These are phyloP conservation scores for Amaranthus palmeri DNA, from an alignment of 148 eudicot species.

Conservation along the genomic window DNA sequence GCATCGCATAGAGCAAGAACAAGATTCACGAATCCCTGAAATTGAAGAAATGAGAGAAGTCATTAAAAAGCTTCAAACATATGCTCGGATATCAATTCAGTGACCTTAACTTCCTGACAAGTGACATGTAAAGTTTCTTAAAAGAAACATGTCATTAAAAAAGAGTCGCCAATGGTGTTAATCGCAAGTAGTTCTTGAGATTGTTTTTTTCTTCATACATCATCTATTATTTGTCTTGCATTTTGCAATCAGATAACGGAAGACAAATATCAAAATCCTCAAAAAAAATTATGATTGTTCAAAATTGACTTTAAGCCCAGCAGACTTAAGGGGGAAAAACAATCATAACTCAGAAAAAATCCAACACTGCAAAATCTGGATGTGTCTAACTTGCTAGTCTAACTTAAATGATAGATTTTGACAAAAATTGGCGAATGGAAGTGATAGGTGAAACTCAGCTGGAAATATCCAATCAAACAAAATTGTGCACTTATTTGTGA, in stretches of 20 bases:
- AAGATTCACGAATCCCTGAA: conserved; percentile 89
- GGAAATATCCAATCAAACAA: not conserved
- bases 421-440: not conserved
- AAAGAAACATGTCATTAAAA: not conserved
- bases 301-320: not conserved
- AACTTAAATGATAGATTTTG: not conserved
- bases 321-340: not conserved
- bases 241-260: not conserved
- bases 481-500: not conserved
- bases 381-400: not conserved
- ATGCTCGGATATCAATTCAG: not conserved
- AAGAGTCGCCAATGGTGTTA: not conserved
- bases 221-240: not conserved
- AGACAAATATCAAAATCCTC: not conserved
- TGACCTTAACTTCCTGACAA: not conserved
- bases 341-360: not conserved
- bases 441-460: not conserved
- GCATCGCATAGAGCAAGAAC: conserved; percentile 94
- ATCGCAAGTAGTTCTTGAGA: not conserved
- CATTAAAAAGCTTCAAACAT: not conserved
- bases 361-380: not conserved
- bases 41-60: conserved; percentile 3
- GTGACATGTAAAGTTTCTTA: not conserved
- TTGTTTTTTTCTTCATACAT: not conserved
- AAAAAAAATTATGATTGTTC: not conserved